Conservation (phyloP, 352 stramenopile genomes). For the Aphanomyces stellatus region DNA sequence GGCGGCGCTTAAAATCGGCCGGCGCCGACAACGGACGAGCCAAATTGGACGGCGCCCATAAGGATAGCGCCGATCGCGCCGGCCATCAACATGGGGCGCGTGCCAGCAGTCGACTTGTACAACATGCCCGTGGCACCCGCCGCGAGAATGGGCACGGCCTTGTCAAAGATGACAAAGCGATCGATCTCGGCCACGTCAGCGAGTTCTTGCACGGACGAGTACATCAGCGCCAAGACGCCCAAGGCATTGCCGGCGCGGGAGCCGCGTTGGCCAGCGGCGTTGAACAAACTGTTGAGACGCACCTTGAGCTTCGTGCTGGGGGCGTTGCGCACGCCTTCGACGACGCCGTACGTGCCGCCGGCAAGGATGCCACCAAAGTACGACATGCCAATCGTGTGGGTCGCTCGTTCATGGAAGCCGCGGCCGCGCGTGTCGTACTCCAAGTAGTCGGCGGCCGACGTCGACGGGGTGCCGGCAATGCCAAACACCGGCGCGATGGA, state of each 20-base stretch:
- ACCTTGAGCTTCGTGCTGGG: constrained; percentile 85
- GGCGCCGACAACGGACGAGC: constrained; percentile 20
- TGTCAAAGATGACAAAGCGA: constrained; percentile 73
- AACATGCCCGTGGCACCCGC: constrained; percentile 73
- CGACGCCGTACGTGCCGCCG: constrained; percentile 57
- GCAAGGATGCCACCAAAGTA: constrained; percentile 82
- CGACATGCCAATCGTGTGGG: constrained; percentile 58
- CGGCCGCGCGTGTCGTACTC: constrained; percentile 78
- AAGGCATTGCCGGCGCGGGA: constrained; percentile 81
- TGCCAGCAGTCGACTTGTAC: constrained; percentile 80
- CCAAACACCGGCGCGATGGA: constrained; percentile 82
- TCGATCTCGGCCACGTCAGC: constrained; percentile 73
- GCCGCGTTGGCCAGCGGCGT: constrained; percentile 63
- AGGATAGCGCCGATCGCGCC: constrained; percentile 63
- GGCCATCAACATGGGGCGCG: constrained; percentile 77
- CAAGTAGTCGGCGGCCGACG: constrained; percentile 66
- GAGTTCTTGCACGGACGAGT: constrained; percentile 79
- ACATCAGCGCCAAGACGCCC: constrained; percentile 76
- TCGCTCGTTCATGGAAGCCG: constrained; percentile 81
- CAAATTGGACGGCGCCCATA: constrained; percentile 81
- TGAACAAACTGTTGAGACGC: constrained; percentile 83
- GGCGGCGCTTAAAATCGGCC: too few relatives aligned
- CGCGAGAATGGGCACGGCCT: constrained; percentile 74
- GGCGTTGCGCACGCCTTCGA: constrained; percentile 56
- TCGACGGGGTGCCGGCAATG: constrained; percentile 59